Percentiles rank a stretch among this genome's conserved stretches.
These are phyloP conservation scores for Geotrichum restrictum DNA, from an alignment of 1,139 yeast genomes.

Conservation along the genomic window DNA sequence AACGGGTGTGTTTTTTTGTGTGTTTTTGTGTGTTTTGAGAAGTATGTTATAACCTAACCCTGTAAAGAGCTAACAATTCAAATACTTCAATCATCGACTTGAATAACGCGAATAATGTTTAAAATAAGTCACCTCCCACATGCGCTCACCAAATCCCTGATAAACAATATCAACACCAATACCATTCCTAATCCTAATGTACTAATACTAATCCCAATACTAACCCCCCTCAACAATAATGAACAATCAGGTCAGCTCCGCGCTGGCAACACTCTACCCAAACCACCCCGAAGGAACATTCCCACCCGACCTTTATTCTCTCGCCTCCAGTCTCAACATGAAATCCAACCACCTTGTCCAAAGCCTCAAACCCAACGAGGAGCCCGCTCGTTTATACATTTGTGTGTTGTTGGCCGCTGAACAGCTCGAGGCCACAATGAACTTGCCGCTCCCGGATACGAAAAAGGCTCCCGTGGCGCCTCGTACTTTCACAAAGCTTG, in stretches of 20 bases:
- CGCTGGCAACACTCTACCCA: background rate
- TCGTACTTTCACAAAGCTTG: constrained; percentile 28
- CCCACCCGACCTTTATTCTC: constrained; percentile 23
- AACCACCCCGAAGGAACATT: constrained; percentile 4
- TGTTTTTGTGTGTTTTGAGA: too few relatives aligned
- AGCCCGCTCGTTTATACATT: constrained; percentile 35
- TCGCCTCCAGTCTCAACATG: constrained; percentile 23
- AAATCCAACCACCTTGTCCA: constrained; percentile 26
- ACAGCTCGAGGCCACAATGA: constrained; percentile 24
- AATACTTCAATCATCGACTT: too few relatives aligned
- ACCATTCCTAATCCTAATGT: too few relatives aligned
- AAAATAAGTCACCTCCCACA: too few relatives aligned
- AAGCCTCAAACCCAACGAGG: constrained; percentile 34
- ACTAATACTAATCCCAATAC: too few relatives aligned
- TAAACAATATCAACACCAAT: too few relatives aligned
- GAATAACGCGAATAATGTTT: too few relatives aligned
- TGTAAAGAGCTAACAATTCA: too few relatives aligned
- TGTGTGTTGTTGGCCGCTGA: constrained; percentile 38
- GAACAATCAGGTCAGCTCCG: constrained; percentile 1
- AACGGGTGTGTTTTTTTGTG: too few relatives aligned
- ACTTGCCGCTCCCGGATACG: constrained; percentile 29
- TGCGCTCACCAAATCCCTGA: too few relatives aligned
- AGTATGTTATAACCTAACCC: too few relatives aligned
- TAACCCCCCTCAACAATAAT: too few relatives aligned
- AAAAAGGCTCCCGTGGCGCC: constrained; percentile 35